Percentiles rank a stretch among this genome's conserved stretches.
Conservation (phyloP, 768 basidiomycete genomes). For the Ramaria rubella region DNA sequence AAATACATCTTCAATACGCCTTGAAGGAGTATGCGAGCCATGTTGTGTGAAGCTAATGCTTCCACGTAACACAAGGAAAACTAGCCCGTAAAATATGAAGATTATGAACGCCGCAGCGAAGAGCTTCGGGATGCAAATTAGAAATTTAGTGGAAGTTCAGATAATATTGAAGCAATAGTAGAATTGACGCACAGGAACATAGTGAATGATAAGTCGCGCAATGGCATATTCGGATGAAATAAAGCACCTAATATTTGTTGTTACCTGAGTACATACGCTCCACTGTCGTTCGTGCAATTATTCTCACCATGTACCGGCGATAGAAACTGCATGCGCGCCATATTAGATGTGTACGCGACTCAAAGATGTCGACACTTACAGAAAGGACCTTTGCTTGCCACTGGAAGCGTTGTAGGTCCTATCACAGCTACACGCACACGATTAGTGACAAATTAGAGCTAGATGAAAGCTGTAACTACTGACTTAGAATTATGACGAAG, state of each 20-base stretch:
- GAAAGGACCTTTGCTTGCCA: constrained; percentile 1
- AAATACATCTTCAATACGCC: constrained; percentile 1
- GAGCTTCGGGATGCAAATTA: neutral
- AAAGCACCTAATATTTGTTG: neutral
- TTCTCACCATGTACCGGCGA: constrained; percentile 7
- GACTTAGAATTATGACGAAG: constrained; percentile 4
- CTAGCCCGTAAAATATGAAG: constrained; percentile 6
- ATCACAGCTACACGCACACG: neutral
- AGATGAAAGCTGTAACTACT: neutral
- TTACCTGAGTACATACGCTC: neutral
- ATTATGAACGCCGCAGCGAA: constrained; percentile 6
- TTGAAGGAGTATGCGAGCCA: neutral
- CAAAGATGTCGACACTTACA: constrained; percentile 2
- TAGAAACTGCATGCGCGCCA: constrained; percentile 7
- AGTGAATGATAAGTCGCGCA: constrained; percentile 3
- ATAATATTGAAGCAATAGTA: neutral
- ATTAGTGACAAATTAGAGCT: neutral
- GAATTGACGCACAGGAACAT: constrained; percentile 3
- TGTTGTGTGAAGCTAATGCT: constrained; percentile 4
- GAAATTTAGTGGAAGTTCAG: neutral
- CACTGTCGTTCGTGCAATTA: no score
- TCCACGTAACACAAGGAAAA: constrained; percentile 8
- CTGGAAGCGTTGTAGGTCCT: neutral
- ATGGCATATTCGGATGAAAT: constrained; percentile 10
- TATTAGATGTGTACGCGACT: neutral